Evolutionary conservation across 2,329 filamentous ascomycete species (phyloP).

Genomic region (Apiospora koreana): DNA sequence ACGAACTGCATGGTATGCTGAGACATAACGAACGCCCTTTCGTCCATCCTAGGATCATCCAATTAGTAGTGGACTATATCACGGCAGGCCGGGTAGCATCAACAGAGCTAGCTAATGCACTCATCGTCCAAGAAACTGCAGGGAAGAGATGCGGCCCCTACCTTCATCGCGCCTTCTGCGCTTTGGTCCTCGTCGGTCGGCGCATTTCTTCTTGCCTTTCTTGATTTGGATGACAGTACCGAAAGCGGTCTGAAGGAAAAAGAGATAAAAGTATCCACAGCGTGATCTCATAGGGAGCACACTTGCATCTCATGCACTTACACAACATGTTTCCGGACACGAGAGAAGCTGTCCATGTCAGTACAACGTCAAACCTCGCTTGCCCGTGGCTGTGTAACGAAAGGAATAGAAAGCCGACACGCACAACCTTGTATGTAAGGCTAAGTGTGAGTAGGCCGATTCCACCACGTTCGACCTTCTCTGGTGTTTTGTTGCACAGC

Average conservation of each 20-base stretch:
- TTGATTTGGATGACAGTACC: not conserved
- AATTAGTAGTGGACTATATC: not conserved
- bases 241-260: not conserved
- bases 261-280: not conserved
- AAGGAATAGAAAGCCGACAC: not conserved
- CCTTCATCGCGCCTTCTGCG: not conserved
- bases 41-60: not conserved
- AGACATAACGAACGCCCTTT: not conserved
- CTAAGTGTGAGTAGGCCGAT: not conserved
- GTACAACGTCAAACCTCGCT: not conserved
- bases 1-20: not conserved
- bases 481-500: not conserved
- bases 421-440: not conserved
- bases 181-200: not conserved
- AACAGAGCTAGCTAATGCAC: too few species aligned
- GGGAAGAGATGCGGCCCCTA: not conserved
- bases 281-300: not conserved
- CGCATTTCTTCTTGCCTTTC: not conserved
- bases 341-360: not conserved
- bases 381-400: not conserved
- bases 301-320: not conserved
- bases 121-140: not conserved
- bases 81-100: not conserved
- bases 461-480: not conserved
- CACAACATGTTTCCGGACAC: not conserved